Conservation (phyloP, 495 filamentous ascomycete genomes). For the Annulohypoxylon moriforme region DNA sequence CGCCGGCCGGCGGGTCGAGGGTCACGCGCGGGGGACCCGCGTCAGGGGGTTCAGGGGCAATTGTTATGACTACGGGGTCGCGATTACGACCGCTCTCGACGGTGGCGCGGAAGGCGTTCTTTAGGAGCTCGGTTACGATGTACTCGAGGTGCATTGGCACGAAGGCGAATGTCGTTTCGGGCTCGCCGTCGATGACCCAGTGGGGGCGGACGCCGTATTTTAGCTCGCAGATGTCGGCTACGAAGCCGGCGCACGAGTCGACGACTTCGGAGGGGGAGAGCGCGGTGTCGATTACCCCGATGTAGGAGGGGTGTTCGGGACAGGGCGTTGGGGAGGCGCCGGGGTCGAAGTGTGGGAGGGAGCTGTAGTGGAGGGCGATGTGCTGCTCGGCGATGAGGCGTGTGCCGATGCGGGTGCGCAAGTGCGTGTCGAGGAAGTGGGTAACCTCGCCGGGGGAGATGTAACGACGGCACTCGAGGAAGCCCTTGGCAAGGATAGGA, state of each 20-base stretch:
- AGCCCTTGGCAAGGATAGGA: slow-evolving; percentile 88
- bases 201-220: slow-evolving; percentile 91
- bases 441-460: slow-evolving; percentile 84
- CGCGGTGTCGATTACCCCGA: slow-evolving; percentile 96
- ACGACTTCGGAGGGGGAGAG: slow-evolving; percentile 84
- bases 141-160: slow-evolving; percentile 97
- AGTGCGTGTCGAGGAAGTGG: slow-evolving; percentile 90
- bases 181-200: slow-evolving; percentile 83
- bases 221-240: slow-evolving; percentile 94
- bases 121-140: slow-evolving; percentile 93
- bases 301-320: slow-evolving; percentile 75
- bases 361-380: slow-evolving; percentile 89
- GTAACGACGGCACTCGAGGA: slow-evolving; percentile 90
- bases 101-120: slow-evolving; percentile 94
- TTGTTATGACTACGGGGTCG: slow-evolving; percentile 89
- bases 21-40: slow-evolving; percentile 61
- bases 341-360: slow-evolving; percentile 72
- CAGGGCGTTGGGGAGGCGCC: slow-evolving; percentile 55
- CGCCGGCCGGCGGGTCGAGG: slow-evolving; percentile 76
- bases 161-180: slow-evolving; percentile 84
- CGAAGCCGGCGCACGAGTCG: slow-evolving; percentile 84
- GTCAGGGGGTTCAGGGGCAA: slow-evolving; percentile 81
- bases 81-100: slow-evolving; percentile 81
- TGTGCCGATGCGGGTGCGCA: slow-evolving; percentile 93
- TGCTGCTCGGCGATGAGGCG: slow-evolving; percentile 96